Conservation (phyloP, 345 rosid genomes). For the Salix purpurea region DNA sequence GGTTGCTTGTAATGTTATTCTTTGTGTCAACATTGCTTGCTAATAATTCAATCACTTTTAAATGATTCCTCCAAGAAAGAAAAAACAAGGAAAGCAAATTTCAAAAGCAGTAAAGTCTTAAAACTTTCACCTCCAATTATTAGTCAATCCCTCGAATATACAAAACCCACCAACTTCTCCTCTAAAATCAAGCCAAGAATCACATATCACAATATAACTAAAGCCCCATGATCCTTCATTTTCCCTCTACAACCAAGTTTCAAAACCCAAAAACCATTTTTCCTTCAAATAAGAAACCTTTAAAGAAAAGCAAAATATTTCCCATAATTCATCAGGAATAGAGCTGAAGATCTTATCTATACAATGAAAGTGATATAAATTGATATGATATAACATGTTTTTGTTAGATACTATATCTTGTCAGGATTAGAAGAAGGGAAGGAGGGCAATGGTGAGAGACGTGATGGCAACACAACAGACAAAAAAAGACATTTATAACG, state of each 20-base stretch:
- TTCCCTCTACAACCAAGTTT: background rate
- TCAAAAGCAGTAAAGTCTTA: background rate
- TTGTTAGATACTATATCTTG: background rate
- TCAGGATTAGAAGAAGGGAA: background rate
- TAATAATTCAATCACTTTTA: background rate
- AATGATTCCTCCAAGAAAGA: background rate
- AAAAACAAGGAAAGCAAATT: background rate
- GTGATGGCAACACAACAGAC: background rate
- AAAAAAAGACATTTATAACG: slow-evolving; percentile 7
- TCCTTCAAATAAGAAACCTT: background rate
- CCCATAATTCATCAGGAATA: background rate
- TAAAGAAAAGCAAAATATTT: background rate
- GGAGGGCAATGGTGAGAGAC: background rate
- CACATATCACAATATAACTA: background rate
- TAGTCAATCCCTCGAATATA: background rate
- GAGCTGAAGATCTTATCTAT: background rate
- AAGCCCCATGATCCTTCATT: background rate
- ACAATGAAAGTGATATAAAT: background rate
- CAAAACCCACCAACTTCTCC: background rate
- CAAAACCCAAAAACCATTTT: background rate
- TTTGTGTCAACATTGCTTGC: background rate
- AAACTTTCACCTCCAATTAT: background rate
- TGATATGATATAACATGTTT: background rate
- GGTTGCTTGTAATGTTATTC: slow-evolving; percentile 10
- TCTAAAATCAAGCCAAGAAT: slow-evolving; percentile 1